Evolutionary conservation across 176 grass and related monocot species (phyloP), one percentile per base, ranked within the genome.

Genomic region (Juncus inflexus): DNA sequence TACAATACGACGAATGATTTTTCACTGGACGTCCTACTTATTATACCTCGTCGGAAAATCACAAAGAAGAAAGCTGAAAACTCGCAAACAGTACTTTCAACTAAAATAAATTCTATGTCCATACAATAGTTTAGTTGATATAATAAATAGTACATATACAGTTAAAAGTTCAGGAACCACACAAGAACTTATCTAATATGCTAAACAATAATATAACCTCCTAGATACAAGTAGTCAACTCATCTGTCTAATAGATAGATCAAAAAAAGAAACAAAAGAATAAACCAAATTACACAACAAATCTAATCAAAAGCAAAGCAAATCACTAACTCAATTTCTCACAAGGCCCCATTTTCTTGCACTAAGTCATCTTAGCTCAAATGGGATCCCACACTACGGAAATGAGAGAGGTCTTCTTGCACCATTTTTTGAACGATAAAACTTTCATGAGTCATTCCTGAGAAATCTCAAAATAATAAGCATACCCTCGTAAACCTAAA

Each of bases 191-290:
- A 10, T 60, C 16, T 53, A 67, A 57, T 69, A 59, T 59, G 54
- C 68, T 59, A 42, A 13, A 71, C 68, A 71, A 47, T 60, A 71
- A 71, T 71, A 57, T 58, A 45, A 71, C 54, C 53, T 59, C 68
- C 68, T 71, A 60, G n/a, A 60, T 60, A 47, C 68, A 60, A 39
- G 19, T 1, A 14, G 15, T 11, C n/a, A 71, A 60, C 52, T 58
- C 39, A 47, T 58, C 35, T 55, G 42, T 47, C 43, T 6, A 47
- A 9, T 6, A 47, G 6, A 59, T 35, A 71, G 2, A 13, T 12
- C 16, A 10, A 59, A 58, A 71, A 42, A 58, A 5, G 50, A 6
- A 9, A n/a, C 3, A 12, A 36, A 67, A 35, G 12, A 67, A 54
- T 28, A 43, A 56, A 52, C 45, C 52, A 43, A 56, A 52, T 42